Conservation (phyloP, 179 eudicot genomes). For the Actinidia chinensis region DNA sequence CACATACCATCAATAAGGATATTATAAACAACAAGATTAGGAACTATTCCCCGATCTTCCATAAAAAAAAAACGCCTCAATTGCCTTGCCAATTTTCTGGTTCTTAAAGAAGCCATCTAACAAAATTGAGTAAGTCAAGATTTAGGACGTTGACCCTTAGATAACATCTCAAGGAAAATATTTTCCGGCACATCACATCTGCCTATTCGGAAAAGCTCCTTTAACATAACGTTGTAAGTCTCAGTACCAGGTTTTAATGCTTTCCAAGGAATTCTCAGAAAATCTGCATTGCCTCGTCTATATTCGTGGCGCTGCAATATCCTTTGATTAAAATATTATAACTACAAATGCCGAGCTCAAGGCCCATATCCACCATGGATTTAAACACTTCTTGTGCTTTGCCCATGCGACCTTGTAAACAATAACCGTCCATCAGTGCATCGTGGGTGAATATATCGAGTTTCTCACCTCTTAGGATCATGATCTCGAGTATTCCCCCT, state of each 20-base stretch:
- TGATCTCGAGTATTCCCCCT: background rate
- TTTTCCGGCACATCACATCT: background rate
- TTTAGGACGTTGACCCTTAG: background rate
- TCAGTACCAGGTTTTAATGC: background rate
- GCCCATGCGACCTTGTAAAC: background rate
- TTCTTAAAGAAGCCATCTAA: slow-evolving; percentile 18
- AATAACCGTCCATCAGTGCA: background rate
- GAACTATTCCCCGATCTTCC: background rate
- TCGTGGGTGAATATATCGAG: background rate
- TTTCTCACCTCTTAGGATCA: slow-evolving; percentile 4
- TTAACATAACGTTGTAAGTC: slow-evolving; percentile 6
- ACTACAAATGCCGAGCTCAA: background rate
- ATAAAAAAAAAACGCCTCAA: background rate
- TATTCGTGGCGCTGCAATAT: background rate
- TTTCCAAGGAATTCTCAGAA: background rate
- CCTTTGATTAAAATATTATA: background rate
- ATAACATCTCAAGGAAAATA: background rate
- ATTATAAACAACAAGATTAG: background rate
- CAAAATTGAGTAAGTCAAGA: slow-evolving; percentile 12
- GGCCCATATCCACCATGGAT: background rate
- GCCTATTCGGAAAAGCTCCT: background rate
- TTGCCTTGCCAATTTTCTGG: slow-evolving; percentile 12
- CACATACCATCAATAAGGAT: slow-evolving; percentile 20
- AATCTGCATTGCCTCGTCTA: slow-evolving; percentile 1
- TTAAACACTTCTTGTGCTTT: slow-evolving; percentile 3